Base-by-base conservation (phyloP, 768 basidiomycete species). In the Albatrellus ellisii region DNA sequence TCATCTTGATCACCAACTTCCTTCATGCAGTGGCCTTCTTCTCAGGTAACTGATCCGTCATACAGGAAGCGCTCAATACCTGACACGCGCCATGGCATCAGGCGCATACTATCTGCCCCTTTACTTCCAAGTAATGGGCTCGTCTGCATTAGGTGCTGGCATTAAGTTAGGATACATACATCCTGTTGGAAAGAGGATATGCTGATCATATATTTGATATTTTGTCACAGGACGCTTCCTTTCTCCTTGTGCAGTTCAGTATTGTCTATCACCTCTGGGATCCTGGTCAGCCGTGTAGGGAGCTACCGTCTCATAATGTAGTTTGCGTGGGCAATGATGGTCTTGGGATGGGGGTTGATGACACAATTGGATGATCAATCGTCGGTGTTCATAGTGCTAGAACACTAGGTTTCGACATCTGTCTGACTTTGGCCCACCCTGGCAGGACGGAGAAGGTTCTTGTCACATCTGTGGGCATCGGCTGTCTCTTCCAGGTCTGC, bases 51-150 rank as follows among this genome's bases (percentile, higher is more conserved):
- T 22, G 10, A 12, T 41, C 20, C 17, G 17, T 29, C 4, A 4
- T n/a, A 9, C 34, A n/a, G n/a, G n/a, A n/a, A n/a, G n/a, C n/a
- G n/a, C n/a, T n/a, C n/a, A n/a, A n/a, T n/a, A n/a, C n/a, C n/a
- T n/a, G n/a, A n/a, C n/a, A n/a, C n/a, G n/a, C n/a, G n/a, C n/a
- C 32, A 2, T 27, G n/a, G n/a, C 27, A 1, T 28, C n/a, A 69
- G 70, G 68, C 24, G 70, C 74, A 33, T 79, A 63, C 53, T 86
- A 86, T 51, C 66, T 88, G 6, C 84, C 85, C 1, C 54, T 87
- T 2, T 89, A 80, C 55, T 89, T 69, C 59, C 85, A 89, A 62
- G 72, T 79, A 2, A 68, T 86, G 10, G 85, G 85, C 0, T 67
- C 81, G 0, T 79, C 79, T 6, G 81, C 84, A 5, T 85, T 81